Evolutionary conservation across 2,329 filamentous ascomycete genomes (phyloP).

Genomic region (Dothideomycetes sp.): DNA sequence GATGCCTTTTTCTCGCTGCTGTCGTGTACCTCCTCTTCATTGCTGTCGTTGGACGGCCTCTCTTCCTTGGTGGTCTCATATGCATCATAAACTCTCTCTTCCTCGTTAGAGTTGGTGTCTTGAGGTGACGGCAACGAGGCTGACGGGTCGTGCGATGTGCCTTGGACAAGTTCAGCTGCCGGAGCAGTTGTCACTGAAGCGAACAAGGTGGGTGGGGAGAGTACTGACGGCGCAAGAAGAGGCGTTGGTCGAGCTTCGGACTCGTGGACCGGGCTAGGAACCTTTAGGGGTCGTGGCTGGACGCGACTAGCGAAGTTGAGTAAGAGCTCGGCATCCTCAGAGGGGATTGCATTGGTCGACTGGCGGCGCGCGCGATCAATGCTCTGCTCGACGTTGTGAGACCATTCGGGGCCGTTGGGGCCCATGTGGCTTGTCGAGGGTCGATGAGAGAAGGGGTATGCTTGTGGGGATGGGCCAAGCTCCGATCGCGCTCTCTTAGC

Average conservation of each 20-base stretch:
- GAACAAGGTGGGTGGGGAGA: background rate
- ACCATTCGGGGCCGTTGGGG: constrained; percentile 15
- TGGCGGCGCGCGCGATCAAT: constrained; percentile 17
- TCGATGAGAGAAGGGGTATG: constrained; percentile 26
- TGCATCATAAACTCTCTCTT: background rate
- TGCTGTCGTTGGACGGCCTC: no score
- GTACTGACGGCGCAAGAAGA: constrained; percentile 5
- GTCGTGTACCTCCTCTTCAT: no score
- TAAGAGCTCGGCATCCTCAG: constrained; percentile 35
- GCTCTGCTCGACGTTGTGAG: constrained; percentile 28
- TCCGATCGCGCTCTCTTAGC: constrained; percentile 51
- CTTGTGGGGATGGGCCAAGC: constrained; percentile 35
- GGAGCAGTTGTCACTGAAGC: constrained; percentile 1
- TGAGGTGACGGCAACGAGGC: constrained; percentile 7
- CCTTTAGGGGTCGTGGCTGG: constrained; percentile 2
- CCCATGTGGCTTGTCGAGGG: constrained; percentile 37
- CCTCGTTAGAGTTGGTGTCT: constrained; percentile 6
- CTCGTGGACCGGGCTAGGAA: constrained; percentile 1
- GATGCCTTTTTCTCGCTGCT: background rate
- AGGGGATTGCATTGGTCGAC: constrained; percentile 15
- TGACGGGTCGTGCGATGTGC: constrained; percentile 1
- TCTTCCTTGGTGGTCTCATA: no score
- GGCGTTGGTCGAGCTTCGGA: constrained; percentile 7
- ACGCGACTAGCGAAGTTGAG: constrained; percentile 27
- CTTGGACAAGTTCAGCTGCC: background rate